Evolutionary conservation across 108 stramenopile genomes (phyloP), one percentile per base, ranked within the genome.

Genomic region (Nitzschia inconspicua): DNA sequence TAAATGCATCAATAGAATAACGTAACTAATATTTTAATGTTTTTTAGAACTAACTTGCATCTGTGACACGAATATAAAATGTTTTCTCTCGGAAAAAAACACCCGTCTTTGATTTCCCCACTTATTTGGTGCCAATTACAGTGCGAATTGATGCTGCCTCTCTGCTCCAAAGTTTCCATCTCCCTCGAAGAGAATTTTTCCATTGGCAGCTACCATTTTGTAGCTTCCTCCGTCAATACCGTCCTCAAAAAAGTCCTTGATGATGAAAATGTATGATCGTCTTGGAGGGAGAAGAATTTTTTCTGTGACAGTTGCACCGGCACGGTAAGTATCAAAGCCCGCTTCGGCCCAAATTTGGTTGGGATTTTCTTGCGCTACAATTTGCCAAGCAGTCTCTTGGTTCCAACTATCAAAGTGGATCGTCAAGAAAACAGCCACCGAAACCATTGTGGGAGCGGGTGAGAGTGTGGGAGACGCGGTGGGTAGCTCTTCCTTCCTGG

Each of bases 371-470:
- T 29, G 35, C 10, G 3, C 53, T n/a, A 22, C 37, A 22, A 54
- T 54, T 35, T 18, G 5, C 53, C 53, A 54, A 10, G 53, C 18
- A 36, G 53, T 54, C 23, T 54, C 53, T 36, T 54, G 53, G 34
- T 54, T 32, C 53, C 53, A 54, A n/a, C 28, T 54, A 18, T 54
- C 53, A 32, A 54, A 54, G 14, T 36, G 2, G 9, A 54, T 54
- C 19, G 23, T 54, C 4, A 54, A 36, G 20, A 36, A 54, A 4
- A 54, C 53, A 34, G 24, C 37, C 18, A 54, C 53, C 16, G 34
- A 36, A 37, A 19, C 9, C 8, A 54, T 18, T 18, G 53, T 54
- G 16, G 53, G 53, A 31, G 53, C 53, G 13, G 53, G 53, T 36
- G 53, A 54, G 1, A 54, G 8, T 14, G 53, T 54, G 24, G 34